Conservation (phyloP, 2,329 filamentous ascomycete species). For the Chrysoporthe cubensis region DNA sequence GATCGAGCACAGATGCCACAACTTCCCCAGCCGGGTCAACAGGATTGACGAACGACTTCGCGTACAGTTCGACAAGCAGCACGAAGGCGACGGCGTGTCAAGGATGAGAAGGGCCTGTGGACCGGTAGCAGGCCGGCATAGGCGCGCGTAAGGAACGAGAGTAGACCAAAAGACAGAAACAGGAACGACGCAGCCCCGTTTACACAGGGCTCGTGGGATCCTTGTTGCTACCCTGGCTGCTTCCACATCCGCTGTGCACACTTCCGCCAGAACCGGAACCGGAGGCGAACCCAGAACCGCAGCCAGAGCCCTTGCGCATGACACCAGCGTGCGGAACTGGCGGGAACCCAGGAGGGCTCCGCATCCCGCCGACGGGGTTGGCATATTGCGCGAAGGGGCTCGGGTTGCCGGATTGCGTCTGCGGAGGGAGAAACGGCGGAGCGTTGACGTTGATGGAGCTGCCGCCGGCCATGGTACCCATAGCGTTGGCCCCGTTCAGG, state of each 20-base stretch:
- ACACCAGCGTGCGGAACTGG: constrained; percentile 28
- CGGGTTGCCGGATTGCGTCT: constrained; percentile 22
- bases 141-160: not conserved
- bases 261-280: constrained; percentile 31
- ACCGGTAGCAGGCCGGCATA: not conserved
- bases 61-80: not conserved
- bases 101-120: not conserved
- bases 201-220: constrained; percentile 56
- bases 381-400: constrained; percentile 27
- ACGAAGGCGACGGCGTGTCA: not conserved
- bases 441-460: constrained; percentile 34
- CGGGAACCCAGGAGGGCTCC: constrained; percentile 25
- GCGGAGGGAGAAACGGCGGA: constrained; percentile 30
- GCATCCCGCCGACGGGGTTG: constrained; percentile 21
- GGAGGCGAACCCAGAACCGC: constrained; percentile 18
- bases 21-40: not conserved
- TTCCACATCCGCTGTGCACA: constrained; percentile 47
- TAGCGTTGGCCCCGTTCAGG: constrained; percentile 13
- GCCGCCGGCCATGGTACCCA: constrained; percentile 21
- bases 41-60: not conserved
- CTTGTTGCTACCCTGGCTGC: constrained; percentile 51
- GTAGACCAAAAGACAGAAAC: not conserved
- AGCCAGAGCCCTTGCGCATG: constrained; percentile 27
- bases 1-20: constrained; percentile 1
- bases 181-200: constrained; percentile 1